Evolutionary conservation across 306 rosid genomes (phyloP).

Genomic region (Acacia crassicarpa): DNA sequence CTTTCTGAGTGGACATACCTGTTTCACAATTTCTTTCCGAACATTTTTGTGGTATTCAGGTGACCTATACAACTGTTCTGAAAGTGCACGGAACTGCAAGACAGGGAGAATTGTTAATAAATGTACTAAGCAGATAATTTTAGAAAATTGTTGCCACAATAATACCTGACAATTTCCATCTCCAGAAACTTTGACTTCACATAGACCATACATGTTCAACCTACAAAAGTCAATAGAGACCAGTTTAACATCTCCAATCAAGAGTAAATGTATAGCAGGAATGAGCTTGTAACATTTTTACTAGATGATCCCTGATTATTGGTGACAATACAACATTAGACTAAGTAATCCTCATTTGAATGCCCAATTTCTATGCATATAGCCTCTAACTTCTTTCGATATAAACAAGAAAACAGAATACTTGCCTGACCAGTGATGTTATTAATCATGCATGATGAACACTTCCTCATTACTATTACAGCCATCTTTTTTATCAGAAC

Average conservation of each 20-base stretch:
- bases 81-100: conserved; percentile 73
- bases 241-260: conserved; percentile 5
- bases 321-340: neutral
- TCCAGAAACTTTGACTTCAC: conserved; percentile 69
- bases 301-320: neutral
- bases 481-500: neutral
- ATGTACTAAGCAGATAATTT: neutral
- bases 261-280: neutral
- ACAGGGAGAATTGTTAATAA: conserved; percentile 23
- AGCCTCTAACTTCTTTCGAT: neutral
- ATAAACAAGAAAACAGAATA: neutral
- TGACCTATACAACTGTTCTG: conserved; percentile 62
- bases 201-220: conserved; percentile 56
- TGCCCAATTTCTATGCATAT: neutral
- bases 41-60: conserved; percentile 64
- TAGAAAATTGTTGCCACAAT: conserved; percentile 4
- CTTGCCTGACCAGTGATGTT: neutral
- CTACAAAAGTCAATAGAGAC: conserved; percentile 34
- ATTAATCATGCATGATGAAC: neutral
- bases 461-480: neutral
- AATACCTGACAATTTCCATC: conserved; percentile 82
- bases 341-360: conserved; percentile 8
- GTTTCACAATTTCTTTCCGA: conserved; percentile 57
- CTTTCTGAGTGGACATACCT: conserved; percentile 46
- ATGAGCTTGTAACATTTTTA: neutral